Base-by-base conservation (phyloP, 2,329 filamentous ascomycete species). In the Hypoxylon sp. region DNA sequence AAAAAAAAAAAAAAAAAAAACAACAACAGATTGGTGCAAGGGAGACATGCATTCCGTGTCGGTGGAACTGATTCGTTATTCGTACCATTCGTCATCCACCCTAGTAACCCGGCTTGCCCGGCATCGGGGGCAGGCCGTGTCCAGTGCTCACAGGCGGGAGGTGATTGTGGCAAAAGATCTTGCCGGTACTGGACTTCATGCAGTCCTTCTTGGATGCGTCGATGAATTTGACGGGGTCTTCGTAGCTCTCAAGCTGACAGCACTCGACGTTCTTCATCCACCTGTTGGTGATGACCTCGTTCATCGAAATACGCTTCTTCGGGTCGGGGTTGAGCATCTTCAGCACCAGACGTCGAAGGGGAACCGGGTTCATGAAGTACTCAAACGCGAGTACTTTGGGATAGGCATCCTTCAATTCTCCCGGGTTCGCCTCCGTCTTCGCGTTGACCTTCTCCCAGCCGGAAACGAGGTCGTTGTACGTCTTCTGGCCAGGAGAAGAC, bases 321-420 rank as follows among this genome's bases (percentile, higher is more conserved):
- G 92, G 91, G 64, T 92, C 79, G 0, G 92, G 91, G 72, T 96
- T 87, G 26, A 96, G 81, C 92, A 97, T 96, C 71, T 85, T 87
- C 47, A 95, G 77, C 9, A 96, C 75, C 3, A 96, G 77, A 9
- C 88, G 85, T 57, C 88, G 87, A 54, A 93, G 80, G 2, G 86
- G 84, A 1, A 86, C 84, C 24, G 89, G 87, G 67, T 87, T 87
- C 62, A 92, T 78, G 33, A 75, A 79, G 13, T 78, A 76, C 72
- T 95, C 90, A 31, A 92, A 83, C 13, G 85, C 83, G 23, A 79
- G 75, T 60, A 88, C 84, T 60, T 82, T 81, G 13, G 90, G 91
- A 66, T 90, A 88, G 52, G 87, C 84, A 11, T 79, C 78, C 47
- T 90, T 86, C 37, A 86, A 77, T 17, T 55, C 48, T 2, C 73